Base-by-base conservation (phyloP, 768 basidiomycete genomes). In the Amanita muscaria region DNA sequence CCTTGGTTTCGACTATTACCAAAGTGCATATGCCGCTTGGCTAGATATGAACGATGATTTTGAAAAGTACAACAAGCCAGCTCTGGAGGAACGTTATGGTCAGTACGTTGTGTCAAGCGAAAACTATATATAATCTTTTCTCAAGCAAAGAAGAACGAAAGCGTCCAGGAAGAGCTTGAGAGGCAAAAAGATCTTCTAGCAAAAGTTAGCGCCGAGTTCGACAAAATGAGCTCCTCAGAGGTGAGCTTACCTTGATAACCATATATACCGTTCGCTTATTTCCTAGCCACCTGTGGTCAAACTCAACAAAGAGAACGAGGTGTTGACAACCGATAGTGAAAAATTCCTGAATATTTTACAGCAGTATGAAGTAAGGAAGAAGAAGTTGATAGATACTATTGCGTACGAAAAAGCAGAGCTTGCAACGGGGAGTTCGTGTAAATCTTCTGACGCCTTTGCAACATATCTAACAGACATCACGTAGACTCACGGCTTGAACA, bases 291-390 rank as follows among this genome's bases (percentile, higher is more conserved):
- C n/a, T n/a, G n/a, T n/a, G n/a, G n/a, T n/a, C n/a, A n/a, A n/a
- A n/a, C n/a, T n/a, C n/a, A n/a, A n/a, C n/a, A n/a, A 76, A 31
- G 73, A 77, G 33, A 77, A 82, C 47, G 72, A 74, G 3, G 66
- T 79, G 32, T 70, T 90, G 37, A 76, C 75, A 49, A 72, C 72
- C 18, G 91, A 96, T 59, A 73, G 77, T 56, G 74, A 83, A 47
- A 91, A 90, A 59, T 83, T 88, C 51, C 78, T 80, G n/a, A n/a
- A n/a, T n/a, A n/a, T n/a, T n/a, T n/a, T n/a, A n/a, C 72, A 79
- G 35, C 76, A 83, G 27, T 81, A 81, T 47, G 83, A 84, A 59
- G 68, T 68, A 16, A 70, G 83, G 50, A 81, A 80, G 59, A 77
- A 81, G 53, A 80, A 80, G 51, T 59, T 84, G 18, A 69, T 76